Evolutionary conservation across 768 basidiomycete species (phyloP), one percentile per base, ranked within the genome.

Genomic region (Lyophyllum decastes): DNA sequence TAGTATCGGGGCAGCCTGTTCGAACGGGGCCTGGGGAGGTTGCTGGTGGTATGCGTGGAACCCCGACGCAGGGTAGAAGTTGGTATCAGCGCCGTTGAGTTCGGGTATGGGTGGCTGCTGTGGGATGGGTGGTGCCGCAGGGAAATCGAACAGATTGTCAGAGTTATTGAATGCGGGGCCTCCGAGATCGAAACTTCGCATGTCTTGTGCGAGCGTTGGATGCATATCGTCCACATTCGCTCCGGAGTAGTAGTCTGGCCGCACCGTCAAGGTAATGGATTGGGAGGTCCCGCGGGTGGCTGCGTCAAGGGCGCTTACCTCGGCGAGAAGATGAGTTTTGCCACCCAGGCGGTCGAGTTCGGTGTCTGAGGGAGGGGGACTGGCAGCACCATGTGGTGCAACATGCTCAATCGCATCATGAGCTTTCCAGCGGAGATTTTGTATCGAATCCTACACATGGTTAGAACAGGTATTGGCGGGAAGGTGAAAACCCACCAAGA

Each of bases 331-430:
- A 59, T 74, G 71, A 0, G 86, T 87, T 62, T 77, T 80, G 2
- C 86, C 86, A 22, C 79, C 80, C 41, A 86, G 68, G 25, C 83
- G 76, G 61, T 85, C 81, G 24, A 87, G 78, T 52, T 87, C 85
- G 1, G 72, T 72, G 26, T 74, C 82, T 0, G 73, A 73, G 21
- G 73, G 66, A 4, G 75, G 72, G 51, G 80, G 63, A 8, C 52
- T 58, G 26, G 59, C 59, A 3, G 62, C 49, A 57, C 66, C 63
- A 27, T 66, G 64, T 21, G 66, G 66, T 51, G 52, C 66, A 43
- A 66, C 64, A 21, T 60, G 66, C 49, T 78, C 70, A 14, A 75
- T 61, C 4, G 69, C 72, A 38, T 78, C 78, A 58, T 78, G 78
- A 0, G 79, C 81, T 68, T 79, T 81, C 24, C 65, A 69, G 59